Percentiles rank a stretch among this genome's conserved stretches.
These are phyloP conservation scores for Penicillium sp. DNA, from an alignment of 2,329 filamentous ascomycete species.

Conservation along the genomic window DNA sequence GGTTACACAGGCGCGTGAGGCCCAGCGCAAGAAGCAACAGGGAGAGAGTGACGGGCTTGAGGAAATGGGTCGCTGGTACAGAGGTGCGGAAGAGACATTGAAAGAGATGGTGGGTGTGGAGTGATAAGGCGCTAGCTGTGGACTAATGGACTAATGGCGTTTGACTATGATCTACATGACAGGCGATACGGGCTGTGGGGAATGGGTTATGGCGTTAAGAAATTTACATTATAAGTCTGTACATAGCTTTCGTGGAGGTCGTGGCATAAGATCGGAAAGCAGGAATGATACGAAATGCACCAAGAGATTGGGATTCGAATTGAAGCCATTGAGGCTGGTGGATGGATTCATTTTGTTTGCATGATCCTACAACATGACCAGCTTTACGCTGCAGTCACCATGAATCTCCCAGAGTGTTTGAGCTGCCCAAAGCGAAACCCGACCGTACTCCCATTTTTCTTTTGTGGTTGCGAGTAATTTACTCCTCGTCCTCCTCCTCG, in stretches of 20 bases:
- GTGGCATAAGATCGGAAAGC: not conserved
- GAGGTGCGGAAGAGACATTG: slow-evolving; percentile 43
- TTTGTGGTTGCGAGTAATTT: slow-evolving; percentile 36
- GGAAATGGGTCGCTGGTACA: slow-evolving; percentile 51
- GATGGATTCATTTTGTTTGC: slow-evolving; percentile 38
- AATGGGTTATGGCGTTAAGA: slow-evolving; percentile 28
- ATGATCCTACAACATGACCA: slow-evolving; percentile 46
- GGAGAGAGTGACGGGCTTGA: slow-evolving; percentile 51
- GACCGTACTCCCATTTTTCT: slow-evolving; percentile 39
- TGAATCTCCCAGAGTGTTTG: slow-evolving; percentile 36
- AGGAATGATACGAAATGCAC: not conserved
- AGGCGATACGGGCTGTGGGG: slow-evolving; percentile 3
- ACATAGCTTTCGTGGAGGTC: not conserved
- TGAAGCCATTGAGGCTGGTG: slow-evolving; percentile 39
- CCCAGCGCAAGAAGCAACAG: slow-evolving; percentile 44
- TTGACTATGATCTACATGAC: slow-evolving; percentile 25
- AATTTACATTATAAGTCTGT: not conserved
- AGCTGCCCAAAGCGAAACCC: slow-evolving; percentile 41
- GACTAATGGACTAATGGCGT: not conserved
- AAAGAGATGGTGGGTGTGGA: slow-evolving; percentile 42
- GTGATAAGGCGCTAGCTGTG: slow-evolving; percentile 15
- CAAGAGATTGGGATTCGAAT: slow-evolving; percentile 33
- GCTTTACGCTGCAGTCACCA: slow-evolving; percentile 43
- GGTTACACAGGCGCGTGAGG: slow-evolving; percentile 51
- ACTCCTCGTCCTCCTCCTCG: slow-evolving; percentile 81